Conservation (phyloP, 441 rosid genomes). For the Gossypium laxum region DNA sequence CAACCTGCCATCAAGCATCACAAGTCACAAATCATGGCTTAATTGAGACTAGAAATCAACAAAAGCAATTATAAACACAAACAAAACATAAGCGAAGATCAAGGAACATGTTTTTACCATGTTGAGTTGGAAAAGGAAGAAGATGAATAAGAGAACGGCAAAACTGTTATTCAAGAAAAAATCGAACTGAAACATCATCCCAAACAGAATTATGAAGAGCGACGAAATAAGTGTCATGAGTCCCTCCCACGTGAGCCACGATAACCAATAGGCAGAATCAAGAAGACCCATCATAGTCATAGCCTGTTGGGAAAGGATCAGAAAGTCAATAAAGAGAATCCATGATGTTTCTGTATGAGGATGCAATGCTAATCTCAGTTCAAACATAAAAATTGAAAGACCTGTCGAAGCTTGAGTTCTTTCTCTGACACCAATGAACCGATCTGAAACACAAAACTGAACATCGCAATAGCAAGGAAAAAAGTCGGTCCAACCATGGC, state of each 20-base stretch:
- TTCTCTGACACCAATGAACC: conserved; percentile 66
- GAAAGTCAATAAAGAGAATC: neutral
- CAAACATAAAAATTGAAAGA: conserved; percentile 16
- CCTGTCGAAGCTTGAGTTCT: conserved; percentile 97
- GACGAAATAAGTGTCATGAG: conserved; percentile 52
- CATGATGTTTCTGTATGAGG: neutral
- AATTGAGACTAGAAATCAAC: neutral
- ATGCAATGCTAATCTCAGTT: neutral
- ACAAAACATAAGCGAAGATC: neutral
- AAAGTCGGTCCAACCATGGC: conserved; percentile 48
- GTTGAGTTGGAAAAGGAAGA: conserved; percentile 73
- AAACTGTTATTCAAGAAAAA: conserved; percentile 80
- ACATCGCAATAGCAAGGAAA: conserved; percentile 85
- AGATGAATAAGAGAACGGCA: conserved; percentile 48
- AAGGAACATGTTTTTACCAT: conserved; percentile 44
- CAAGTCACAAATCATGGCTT: conserved; percentile 7
- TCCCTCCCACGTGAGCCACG: conserved; percentile 91
- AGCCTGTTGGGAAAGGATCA: conserved; percentile 39
- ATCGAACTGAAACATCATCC: conserved; percentile 76
- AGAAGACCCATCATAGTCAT: conserved; percentile 80
- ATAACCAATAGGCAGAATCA: conserved; percentile 82
- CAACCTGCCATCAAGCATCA: conserved; percentile 40
- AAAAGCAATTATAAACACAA: conserved; percentile 7
- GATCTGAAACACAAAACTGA: conserved; percentile 73
- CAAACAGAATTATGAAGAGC: conserved; percentile 62